Conservation (phyloP, 306 rosid genomes). For the Hippophae rhamnoides region DNA sequence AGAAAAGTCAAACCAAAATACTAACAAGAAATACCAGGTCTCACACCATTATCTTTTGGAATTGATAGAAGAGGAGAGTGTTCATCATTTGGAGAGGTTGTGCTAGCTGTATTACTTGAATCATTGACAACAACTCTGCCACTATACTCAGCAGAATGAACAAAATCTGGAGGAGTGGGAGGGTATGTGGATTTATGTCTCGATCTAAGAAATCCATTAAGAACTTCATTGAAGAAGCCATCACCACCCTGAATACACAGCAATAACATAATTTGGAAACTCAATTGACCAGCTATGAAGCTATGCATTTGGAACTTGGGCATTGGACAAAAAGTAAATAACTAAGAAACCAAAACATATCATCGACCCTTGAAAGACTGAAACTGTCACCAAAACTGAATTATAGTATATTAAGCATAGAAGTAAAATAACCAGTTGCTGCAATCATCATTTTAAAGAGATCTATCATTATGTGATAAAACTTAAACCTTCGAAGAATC, state of each 20-base stretch:
- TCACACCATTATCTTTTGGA: constrained; percentile 26
- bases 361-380: too few species aligned
- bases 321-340: too few species aligned
- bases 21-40: constrained; percentile 37
- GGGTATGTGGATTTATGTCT: constrained; percentile 75
- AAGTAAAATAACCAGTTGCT: too few species aligned
- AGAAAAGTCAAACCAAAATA: constrained; percentile 10
- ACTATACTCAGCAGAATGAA: constrained; percentile 28
- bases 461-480: too few species aligned
- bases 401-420: too few species aligned
- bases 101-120: constrained; percentile 31
- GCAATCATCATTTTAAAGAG: too few species aligned
- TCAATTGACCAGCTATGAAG: not conserved
- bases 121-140: constrained; percentile 29
- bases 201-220: constrained; percentile 83
- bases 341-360: too few species aligned
- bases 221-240: constrained; percentile 96
- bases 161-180: constrained; percentile 62
- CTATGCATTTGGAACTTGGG: not conserved
- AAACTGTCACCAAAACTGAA: too few species aligned
- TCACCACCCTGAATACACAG: constrained; percentile 78
- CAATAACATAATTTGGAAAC: constrained; percentile 15
- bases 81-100: constrained; percentile 39
- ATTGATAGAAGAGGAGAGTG: constrained; percentile 50
- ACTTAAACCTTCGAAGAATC: too few species aligned